These are phyloP conservation scores for Trypethelium eluteriae DNA, from an alignment of 495 filamentous ascomycete genomes.

Conservation along the genomic window DNA sequence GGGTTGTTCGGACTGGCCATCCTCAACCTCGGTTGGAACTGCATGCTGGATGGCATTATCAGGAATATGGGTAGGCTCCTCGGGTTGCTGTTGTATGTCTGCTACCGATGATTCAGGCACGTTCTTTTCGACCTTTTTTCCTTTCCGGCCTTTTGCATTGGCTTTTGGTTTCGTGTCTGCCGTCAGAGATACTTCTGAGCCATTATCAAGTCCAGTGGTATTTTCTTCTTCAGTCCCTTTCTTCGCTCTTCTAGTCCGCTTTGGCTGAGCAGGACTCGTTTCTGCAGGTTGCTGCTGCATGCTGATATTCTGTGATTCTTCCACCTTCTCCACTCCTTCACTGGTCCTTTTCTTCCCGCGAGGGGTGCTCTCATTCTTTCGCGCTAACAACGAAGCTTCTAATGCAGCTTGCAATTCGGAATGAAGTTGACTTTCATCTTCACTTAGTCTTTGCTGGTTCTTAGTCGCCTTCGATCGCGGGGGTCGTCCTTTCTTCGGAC, in stretches of 20 bases:
- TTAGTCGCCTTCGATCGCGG: neutral
- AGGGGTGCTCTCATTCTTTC: neutral
- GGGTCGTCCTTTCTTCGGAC: conserved; percentile 1
- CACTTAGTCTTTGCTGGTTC: neutral
- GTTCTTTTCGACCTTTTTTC: conserved; percentile 34
- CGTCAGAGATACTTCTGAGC: neutral
- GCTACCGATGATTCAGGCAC: conserved; percentile 16
- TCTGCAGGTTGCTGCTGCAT: conserved; percentile 36
- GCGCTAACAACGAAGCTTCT: conserved; percentile 32
- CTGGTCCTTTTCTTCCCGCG: conserved; percentile 60
- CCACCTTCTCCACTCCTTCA: conserved; percentile 46
- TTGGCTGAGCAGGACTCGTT: conserved; percentile 6
- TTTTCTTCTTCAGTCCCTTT: conserved; percentile 35
- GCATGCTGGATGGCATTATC: conserved; percentile 20
- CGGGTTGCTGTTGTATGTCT: conserved; percentile 22
- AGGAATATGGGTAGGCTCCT: conserved; percentile 27
- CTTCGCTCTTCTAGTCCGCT: neutral
- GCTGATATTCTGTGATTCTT: neutral
- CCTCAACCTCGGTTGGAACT: conserved; percentile 12
- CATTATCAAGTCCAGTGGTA: conserved; percentile 14
- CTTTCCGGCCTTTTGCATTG: conserved; percentile 26
- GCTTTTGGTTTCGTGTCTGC: conserved; percentile 15
- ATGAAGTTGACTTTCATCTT: conserved; percentile 4
- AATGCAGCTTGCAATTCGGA: conserved; percentile 19
- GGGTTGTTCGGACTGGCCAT: conserved; percentile 7